A percentile compares a stretch with the other conserved stretches of the same genome.
Evolutionary conservation across 257 asterid species (phyloP).

Genomic region (Thymus quinquecostatus): DNA sequence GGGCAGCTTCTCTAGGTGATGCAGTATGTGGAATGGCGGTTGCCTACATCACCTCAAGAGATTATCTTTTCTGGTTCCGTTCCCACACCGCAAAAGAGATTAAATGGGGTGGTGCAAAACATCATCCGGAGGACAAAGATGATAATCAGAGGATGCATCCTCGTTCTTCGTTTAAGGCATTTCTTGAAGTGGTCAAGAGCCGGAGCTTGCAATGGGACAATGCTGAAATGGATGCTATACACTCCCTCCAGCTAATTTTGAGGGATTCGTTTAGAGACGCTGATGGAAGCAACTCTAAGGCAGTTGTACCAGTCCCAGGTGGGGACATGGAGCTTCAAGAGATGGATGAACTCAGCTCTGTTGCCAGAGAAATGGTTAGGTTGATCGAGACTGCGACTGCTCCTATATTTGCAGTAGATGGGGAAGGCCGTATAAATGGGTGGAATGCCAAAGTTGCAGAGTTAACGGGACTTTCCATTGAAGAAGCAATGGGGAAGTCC

Average conservation of each 20-base stretch:
- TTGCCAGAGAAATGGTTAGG: constrained; percentile 63
- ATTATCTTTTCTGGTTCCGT: constrained; percentile 63
- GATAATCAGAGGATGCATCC: constrained; percentile 62
- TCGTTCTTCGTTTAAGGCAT: constrained; percentile 55
- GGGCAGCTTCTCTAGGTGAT: constrained; percentile 55
- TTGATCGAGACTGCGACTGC: constrained; percentile 67
- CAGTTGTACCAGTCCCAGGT: constrained; percentile 34
- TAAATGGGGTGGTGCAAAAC: constrained; percentile 76
- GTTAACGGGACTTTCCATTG: constrained; percentile 56
- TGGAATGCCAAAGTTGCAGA: constrained; percentile 67
- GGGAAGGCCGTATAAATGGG: constrained; percentile 53
- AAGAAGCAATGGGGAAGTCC: constrained; percentile 72
- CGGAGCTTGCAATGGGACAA: constrained; percentile 56
- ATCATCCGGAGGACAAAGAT: constrained; percentile 64
- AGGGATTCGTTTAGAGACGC: constrained; percentile 50
- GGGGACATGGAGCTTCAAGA: constrained; percentile 41
- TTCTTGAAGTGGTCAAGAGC: constrained; percentile 61
- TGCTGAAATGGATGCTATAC: constrained; percentile 66
- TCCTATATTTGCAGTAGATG: constrained; percentile 64
- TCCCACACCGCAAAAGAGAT: constrained; percentile 61
- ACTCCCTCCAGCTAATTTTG: constrained; percentile 60
- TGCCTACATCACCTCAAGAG: constrained; percentile 48
- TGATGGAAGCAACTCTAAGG: constrained; percentile 43
- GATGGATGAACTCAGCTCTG: constrained; percentile 57
- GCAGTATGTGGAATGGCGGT: constrained; percentile 74